phyloP scores from a whole-genome alignment of 768 basidiomycete species.

The Zangia roseola region DNA sequence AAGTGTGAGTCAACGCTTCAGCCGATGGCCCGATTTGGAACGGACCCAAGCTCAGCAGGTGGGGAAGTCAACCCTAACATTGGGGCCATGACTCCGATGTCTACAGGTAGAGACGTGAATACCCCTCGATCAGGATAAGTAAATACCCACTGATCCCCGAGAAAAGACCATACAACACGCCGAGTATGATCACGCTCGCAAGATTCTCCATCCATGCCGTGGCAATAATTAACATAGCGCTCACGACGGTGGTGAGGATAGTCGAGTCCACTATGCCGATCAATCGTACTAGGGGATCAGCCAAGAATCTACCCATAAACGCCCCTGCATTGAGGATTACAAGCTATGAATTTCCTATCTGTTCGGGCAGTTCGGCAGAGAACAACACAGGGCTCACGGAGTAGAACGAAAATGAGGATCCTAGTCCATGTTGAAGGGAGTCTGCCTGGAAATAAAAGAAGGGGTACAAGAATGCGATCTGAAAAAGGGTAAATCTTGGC shows the following conservation, averaged over 20 bases:
- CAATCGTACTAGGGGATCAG: conserved; percentile 37
- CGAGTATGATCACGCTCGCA: conserved; percentile 38
- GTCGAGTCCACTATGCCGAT: conserved; percentile 45
- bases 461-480: conserved; percentile 46
- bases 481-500: conserved; percentile 29
- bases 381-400: conserved; percentile 32
- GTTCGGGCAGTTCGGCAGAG: too few species aligned
- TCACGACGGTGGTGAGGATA: conserved; percentile 31
- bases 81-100: conserved; percentile 38
- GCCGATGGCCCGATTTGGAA: too few species aligned
- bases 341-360: neutral
- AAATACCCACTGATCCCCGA: conserved; percentile 36
- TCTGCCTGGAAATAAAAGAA: conserved; percentile 60
- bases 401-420: conserved; percentile 53
- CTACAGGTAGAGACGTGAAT: conserved; percentile 10
- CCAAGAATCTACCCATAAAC: conserved; percentile 47
- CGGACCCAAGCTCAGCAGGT: conserved; percentile 47
- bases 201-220: conserved; percentile 38
- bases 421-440: conserved; percentile 50
- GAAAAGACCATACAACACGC: conserved; percentile 45
- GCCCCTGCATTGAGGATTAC: conserved; percentile 51
- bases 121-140: too few species aligned
- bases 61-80: conserved; percentile 38
- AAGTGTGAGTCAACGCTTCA: too few species aligned
- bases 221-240: conserved; percentile 41